Base-by-base conservation (phyloP, 345 rosid species). In the Firmiana major region DNA sequence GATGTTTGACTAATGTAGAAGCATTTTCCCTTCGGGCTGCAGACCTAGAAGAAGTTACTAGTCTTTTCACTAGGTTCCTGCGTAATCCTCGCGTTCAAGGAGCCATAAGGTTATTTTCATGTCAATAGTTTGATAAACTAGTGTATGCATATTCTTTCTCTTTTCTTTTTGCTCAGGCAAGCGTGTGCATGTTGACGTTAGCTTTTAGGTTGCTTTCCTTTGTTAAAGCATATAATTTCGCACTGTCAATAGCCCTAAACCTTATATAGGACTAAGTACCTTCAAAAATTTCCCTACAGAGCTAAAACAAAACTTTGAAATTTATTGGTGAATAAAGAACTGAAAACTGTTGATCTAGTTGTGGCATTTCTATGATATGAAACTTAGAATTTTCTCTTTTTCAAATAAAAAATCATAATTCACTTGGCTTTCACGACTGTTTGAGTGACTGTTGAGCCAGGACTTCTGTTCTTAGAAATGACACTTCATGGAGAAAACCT, bases 21-120 rank as follows among this genome's bases (percentile, higher is more conserved):
- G 97, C 97, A 26, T 94, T 94, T 81, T 87, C 94, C 38, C 94
- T 93, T 70, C 82, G 87, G 66, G 97, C 91, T 16, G 86, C 87
- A 57, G 97, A 94, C 81, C 84, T 93, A 43, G 90, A 94, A 94
- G 95, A 91, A 75, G 97, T 93, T 19, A 94, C 95, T 62, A 84
- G 88, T 74, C 79, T 85, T 71, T 93, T 86, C 73, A 80, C 97
- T 0, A 85, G 94, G 89, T 83, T 82, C 86, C 75, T 89, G 66
- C 85, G 93, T 34, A 88, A 83, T 51, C 88, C 89, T 65, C 85
- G 90, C 7, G 92, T 94, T 75, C 95, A 89, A 85, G 91, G 97
- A 82, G 98, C 97, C 63, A 90, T 94, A 80, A 91, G 96, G 96
- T 91, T 75, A 60, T 58, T 75, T 68, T 68, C 67, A 4, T 24